Percentiles rank a stretch among this genome's conserved stretches.
Conservation (phyloP, 345 rosid species). For the Sisymbrium altissimum region DNA sequence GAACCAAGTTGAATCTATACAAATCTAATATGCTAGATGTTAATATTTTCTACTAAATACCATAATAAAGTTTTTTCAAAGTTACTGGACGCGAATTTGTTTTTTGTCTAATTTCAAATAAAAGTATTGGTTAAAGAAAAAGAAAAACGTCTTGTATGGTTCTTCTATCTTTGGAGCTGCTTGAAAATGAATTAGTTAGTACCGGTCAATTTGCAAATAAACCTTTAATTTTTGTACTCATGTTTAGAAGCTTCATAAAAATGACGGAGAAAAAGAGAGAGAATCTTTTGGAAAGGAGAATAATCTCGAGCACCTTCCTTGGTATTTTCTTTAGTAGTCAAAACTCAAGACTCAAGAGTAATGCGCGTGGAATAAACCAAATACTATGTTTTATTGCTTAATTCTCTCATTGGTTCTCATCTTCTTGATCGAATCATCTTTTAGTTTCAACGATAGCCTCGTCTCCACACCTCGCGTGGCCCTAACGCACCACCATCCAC, state of each 20-base stretch:
- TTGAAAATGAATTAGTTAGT: background rate
- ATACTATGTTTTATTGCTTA: background rate
- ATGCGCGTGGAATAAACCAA: background rate
- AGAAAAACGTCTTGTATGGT: background rate
- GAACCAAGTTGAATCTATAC: background rate
- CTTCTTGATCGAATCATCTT: constrained; percentile 15
- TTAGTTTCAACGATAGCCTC: constrained; percentile 8
- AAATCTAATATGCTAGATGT: background rate
- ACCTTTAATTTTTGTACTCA: background rate
- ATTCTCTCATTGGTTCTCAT: background rate
- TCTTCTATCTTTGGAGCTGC: background rate
- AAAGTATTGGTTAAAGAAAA: background rate
- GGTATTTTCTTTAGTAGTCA: background rate
- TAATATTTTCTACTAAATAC: background rate
- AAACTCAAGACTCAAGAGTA: background rate
- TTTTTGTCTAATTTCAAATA: background rate
- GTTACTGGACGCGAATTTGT: background rate
- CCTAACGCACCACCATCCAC: constrained; percentile 3
- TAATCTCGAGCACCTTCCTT: constrained; percentile 11
- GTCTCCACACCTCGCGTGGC: constrained; percentile 10
- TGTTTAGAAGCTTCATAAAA: background rate
- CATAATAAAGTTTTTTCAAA: background rate
- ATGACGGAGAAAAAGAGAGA: background rate
- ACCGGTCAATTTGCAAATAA: background rate
- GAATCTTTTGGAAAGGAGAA: constrained; percentile 6